These are phyloP conservation scores for Mortierella sp. DNA, from an alignment of 371 early-diverging fungal species.

Conservation along the genomic window DNA sequence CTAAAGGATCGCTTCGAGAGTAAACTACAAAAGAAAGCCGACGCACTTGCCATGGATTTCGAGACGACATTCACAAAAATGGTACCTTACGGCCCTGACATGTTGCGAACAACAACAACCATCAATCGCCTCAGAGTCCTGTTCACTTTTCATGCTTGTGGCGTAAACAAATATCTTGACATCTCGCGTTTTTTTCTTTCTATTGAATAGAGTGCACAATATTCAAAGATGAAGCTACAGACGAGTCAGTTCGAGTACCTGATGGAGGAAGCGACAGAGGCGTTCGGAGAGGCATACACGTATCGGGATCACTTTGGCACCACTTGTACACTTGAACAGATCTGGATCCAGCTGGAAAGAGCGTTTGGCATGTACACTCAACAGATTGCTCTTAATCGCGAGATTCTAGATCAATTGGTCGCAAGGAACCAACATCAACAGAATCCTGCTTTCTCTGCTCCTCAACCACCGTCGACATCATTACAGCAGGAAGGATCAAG, in stretches of 20 bases:
- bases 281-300: slow-evolving; percentile 51
- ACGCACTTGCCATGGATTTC: slow-evolving; percentile 41
- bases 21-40: slow-evolving; percentile 50
- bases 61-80: slow-evolving; percentile 47
- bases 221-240: slow-evolving; percentile 56
- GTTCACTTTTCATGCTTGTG: no score
- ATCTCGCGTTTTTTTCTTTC: not conserved
- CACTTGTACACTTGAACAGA: slow-evolving; percentile 54
- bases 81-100: slow-evolving; percentile 20
- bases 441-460: not conserved
- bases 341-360: slow-evolving; percentile 44
- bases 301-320: slow-evolving; percentile 46
- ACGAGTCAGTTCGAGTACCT: slow-evolving; percentile 51
- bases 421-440: slow-evolving; percentile 25
- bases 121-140: not conserved
- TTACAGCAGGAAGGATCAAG: not conserved
- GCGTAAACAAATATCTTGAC: not conserved
- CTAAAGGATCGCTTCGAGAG: slow-evolving; percentile 56
- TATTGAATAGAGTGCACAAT: slow-evolving; percentile 44
- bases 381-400: slow-evolving; percentile 38
- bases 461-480: not conserved
- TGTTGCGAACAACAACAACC: no score
- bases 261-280: slow-evolving; percentile 56
- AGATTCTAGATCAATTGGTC: slow-evolving; percentile 43
- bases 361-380: slow-evolving; percentile 40